Base-by-base conservation (phyloP, 768 basidiomycete species). In the Dendrothele bispora region DNA sequence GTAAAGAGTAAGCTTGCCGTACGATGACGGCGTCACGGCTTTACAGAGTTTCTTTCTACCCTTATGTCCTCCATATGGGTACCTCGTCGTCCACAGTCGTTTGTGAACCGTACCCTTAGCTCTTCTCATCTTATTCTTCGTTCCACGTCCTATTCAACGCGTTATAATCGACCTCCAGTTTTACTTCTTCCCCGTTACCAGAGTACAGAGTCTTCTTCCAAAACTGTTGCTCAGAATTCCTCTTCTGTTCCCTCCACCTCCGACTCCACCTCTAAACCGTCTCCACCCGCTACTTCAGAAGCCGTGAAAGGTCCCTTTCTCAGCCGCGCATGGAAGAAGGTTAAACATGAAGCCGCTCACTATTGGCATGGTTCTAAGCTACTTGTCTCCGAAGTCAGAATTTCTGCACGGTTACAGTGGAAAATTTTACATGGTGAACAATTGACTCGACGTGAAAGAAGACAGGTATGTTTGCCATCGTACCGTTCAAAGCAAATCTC, bases 341-440 rank as follows among this genome's bases (percentile, higher is more conserved):
- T 98, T 52, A 99, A 98, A 72, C 91, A 98, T 59, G 97, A 98
- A 67, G 93, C 86, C 0, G 79, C 82, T 49, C 95, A 99, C 65
- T 99, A 98, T 65, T 98, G 95, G 95, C 86, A 94, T 53, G 95
- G 97, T 10, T 80, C 91, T 1, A 97, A 97, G 63, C 82, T 99
- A 4, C 77, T 99, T 39, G 93, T 91, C 14, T 90, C 92, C 21
- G 97, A 98, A 71, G 89, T 97, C 45, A 83, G 88, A 54, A 98
- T 98, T 53, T 92, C 91, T 20, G 72, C 78, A 3, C 77, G 94
- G 51, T 75, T 99, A 35, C 88, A 94, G 59, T 90, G 87, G 83
- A 92, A 95, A 71, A 83, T 98, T 42, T 69, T 99, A 20, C 90
- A 92, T 49, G 97, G 97, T 27, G 91, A 91, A 43, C 83, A 78